phyloP scores from a whole-genome alignment of 306 rosid species.

The Cucurbita argyrosperma region DNA sequence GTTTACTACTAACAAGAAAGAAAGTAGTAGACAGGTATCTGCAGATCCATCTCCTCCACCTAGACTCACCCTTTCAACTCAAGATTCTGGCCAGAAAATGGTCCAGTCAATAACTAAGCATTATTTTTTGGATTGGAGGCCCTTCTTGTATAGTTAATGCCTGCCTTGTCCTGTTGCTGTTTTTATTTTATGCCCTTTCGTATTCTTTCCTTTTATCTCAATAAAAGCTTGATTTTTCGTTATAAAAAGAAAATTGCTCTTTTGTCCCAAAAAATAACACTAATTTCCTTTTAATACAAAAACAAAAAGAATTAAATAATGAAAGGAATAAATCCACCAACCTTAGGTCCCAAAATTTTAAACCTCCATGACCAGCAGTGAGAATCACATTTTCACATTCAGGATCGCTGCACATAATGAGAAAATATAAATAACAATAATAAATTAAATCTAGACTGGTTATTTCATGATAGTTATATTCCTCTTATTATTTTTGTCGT shows the following conservation, averaged over 20 bases:
- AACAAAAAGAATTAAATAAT: neutral
- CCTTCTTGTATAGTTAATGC: neutral
- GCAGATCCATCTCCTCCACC: neutral
- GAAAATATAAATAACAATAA: neutral
- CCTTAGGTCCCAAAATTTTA: constrained; percentile 95
- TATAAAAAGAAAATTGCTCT: neutral
- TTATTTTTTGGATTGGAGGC: neutral
- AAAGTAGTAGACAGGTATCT: too few species aligned
- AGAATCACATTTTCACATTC: constrained; percentile 59
- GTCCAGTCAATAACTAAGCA: neutral
- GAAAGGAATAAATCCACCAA: constrained; percentile 11
- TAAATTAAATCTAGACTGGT: neutral
- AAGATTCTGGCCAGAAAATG: neutral
- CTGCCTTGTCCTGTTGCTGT: neutral
- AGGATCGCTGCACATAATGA: constrained; percentile 30
- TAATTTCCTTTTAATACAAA: neutral
- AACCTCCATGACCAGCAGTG: constrained; percentile 82
- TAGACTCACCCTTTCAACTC: neutral
- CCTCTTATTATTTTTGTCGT: neutral
- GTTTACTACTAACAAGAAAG: neutral
- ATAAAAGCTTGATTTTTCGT: neutral
- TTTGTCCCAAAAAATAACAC: neutral
- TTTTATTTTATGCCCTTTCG: neutral
- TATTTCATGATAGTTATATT: neutral
- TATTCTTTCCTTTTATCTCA: neutral